Conservation (phyloP, 2,329 filamentous ascomycete species). For the Endocalyx cinctus region DNA sequence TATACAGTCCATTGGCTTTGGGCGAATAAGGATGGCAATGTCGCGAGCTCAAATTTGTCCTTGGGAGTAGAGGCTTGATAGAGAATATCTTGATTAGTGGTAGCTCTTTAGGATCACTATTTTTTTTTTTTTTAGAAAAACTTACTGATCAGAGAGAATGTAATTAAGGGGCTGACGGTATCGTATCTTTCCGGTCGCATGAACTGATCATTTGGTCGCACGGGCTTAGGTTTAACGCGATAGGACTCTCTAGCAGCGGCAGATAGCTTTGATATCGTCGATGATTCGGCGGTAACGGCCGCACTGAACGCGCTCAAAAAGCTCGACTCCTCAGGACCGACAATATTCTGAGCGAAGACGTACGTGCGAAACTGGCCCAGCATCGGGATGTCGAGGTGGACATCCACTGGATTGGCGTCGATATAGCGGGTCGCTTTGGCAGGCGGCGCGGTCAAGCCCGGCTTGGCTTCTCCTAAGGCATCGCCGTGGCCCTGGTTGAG, state of each 20-base stretch:
- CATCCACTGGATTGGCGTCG: conserved; percentile 72
- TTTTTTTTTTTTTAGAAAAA: too few relatives aligned
- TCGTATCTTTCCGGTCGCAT: conserved; percentile 65
- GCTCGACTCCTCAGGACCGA: conserved; percentile 33
- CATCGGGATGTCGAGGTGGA: conserved; percentile 74
- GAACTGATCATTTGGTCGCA: conserved; percentile 60
- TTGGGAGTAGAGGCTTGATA: conserved; percentile 21
- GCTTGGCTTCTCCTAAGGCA: conserved; percentile 42
- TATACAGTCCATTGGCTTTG: conserved; percentile 23
- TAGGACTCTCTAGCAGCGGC: conserved; percentile 59
- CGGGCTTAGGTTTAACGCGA: conserved; percentile 49
- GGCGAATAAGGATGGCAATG: conserved; percentile 19
- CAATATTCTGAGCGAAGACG: conserved; percentile 63
- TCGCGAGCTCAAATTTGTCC: conserved; percentile 18
- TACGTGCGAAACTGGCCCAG: conserved; percentile 74
- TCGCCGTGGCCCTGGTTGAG: conserved; percentile 42
- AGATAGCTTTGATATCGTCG: conserved; percentile 56
- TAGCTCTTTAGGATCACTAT: background rate
- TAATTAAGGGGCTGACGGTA: conserved; percentile 63
- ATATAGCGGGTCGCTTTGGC: conserved; percentile 70
- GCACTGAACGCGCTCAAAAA: conserved; percentile 59
- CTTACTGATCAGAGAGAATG: conserved; percentile 63
- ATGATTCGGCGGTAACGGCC: conserved; percentile 42
- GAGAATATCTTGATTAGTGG: conserved; percentile 3
- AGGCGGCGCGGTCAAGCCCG: conserved; percentile 56